Evolutionary conservation across 345 rosid species (phyloP).

Genomic region (Aquilaria sinensis): DNA sequence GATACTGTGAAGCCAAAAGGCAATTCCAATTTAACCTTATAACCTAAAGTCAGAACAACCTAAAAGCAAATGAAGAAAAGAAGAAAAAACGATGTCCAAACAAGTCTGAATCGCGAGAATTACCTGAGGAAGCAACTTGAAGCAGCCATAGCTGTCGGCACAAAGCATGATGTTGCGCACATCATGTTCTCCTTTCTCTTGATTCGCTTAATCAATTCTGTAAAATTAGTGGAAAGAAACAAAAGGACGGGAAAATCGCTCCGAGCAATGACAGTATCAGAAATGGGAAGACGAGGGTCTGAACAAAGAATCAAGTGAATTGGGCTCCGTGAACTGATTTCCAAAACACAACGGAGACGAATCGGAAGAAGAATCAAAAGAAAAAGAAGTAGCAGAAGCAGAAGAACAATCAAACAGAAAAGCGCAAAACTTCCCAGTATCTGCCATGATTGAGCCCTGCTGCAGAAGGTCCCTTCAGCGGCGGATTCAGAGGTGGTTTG

Average conservation of each 20-base stretch:
- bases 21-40: constrained; percentile 1
- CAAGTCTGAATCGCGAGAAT: constrained; percentile 11
- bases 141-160: constrained; percentile 21
- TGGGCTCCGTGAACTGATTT: constrained; percentile 39
- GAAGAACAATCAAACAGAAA: constrained; percentile 15
- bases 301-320: constrained; percentile 12
- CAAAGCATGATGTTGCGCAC: constrained; percentile 16
- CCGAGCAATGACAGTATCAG: constrained; percentile 6
- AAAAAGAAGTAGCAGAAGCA: constrained; percentile 9
- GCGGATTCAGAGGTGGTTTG: no score
- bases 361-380: constrained; percentile 7
- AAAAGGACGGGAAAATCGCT: not conserved
- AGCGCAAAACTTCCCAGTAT: constrained; percentile 39
- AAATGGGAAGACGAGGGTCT: constrained; percentile 19
- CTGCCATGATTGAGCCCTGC: not conserved
- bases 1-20: constrained; percentile 10
- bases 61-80: constrained; percentile 1
- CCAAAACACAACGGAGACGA: constrained; percentile 14
- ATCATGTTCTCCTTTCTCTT: constrained; percentile 15
- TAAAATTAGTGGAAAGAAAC: constrained; percentile 6
- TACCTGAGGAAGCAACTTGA: constrained; percentile 26
- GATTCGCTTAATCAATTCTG: not conserved
- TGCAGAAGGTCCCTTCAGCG: no score
- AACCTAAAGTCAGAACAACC: constrained; percentile 11
- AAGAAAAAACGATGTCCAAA: not conserved